Base-by-base conservation (phyloP, 2,329 filamentous ascomycete species). In the Pseudocercospora ulei region DNA sequence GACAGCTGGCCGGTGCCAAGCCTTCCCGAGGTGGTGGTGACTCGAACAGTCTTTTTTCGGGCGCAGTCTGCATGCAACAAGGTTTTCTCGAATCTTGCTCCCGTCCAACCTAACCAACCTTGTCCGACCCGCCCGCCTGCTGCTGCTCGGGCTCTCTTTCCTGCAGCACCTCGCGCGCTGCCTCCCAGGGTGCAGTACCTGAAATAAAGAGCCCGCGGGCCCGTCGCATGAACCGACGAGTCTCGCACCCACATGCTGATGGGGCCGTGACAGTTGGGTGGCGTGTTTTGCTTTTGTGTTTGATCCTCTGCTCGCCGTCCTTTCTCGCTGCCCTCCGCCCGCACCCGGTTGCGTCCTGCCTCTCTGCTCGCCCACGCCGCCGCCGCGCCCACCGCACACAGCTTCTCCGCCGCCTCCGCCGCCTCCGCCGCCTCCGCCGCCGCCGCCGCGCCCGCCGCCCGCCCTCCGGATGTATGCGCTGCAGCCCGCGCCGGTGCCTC, bases 381-480 rank as follows among this genome's bases (percentile, higher is more conserved):
- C 17, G 29, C 25, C 6, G 22, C 29, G 14, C 17, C 38, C 28
- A 17, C 35, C n/a, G n/a, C n/a, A n/a, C n/a, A n/a, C n/a, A n/a
- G 16, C 36, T 14, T 9, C 11, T 19, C 11, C 11, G 25, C 22
- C 13, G 14, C 27, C 16, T n/a, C n/a, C n/a, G n/a, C n/a, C n/a
- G n/a, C n/a, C n/a, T n/a, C n/a, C n/a, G n/a, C n/a, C 27, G 31
- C 17, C 30, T 12, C 28, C 23, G 11, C 22, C 26, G 26, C 25
- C 30, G 30, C 29, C 38, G 29, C 38, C 30, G 30, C 36, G 35
- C 9, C 22, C 22, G 18, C 31, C 25, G 18, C 26, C 23, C 29
- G 27, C 25, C 36, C 34, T 31, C 11, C 46, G 42, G 29, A 51
- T 51, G 48, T 47, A 43, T 41, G 26, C 44, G 20, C 33, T 51